phyloP scores from a whole-genome alignment of 768 basidiomycete species.

The Termitomyces eurrhizus region DNA sequence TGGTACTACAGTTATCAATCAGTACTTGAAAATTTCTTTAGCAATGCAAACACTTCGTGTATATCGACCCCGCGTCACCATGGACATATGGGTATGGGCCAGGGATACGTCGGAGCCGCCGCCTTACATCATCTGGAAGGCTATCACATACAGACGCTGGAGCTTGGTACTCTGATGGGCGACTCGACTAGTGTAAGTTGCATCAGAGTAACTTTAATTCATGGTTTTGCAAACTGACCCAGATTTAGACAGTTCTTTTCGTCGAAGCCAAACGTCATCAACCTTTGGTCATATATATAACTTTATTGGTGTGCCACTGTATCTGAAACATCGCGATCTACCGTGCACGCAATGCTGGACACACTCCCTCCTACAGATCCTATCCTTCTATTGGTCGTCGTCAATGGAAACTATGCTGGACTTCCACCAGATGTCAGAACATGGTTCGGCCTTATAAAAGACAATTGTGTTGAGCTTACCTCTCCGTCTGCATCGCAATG shows the following conservation, averaged over 20 bases:
- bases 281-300: slow-evolving; percentile 94
- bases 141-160: slow-evolving; percentile 91
- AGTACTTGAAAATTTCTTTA: slow-evolving; percentile 27
- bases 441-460: slow-evolving; percentile 84
- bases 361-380: slow-evolving; percentile 90
- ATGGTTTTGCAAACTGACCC: slow-evolving; percentile 1
- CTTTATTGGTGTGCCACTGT: slow-evolving; percentile 89
- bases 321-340: slow-evolving; percentile 78
- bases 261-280: slow-evolving; percentile 96
- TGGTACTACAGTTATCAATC: neutral
- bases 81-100: slow-evolving; percentile 87
- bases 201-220: neutral
- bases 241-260: slow-evolving; percentile 72
- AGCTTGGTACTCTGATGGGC: slow-evolving; percentile 82
- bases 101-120: slow-evolving; percentile 85
- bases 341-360: slow-evolving; percentile 88
- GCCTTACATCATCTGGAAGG: slow-evolving; percentile 93
- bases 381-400: slow-evolving; percentile 85
- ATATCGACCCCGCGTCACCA: slow-evolving; percentile 82
- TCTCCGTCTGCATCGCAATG: slow-evolving; percentile 55
- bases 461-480: slow-evolving; percentile 67
- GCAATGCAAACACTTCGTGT: slow-evolving; percentile 91
- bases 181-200: slow-evolving; percentile 80
- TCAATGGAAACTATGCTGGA: slow-evolving; percentile 68
- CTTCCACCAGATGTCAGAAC: slow-evolving; percentile 79